These are phyloP conservation scores for Paxillus ammoniavirescens DNA, from an alignment of 768 basidiomycete genomes.

Conservation along the genomic window DNA sequence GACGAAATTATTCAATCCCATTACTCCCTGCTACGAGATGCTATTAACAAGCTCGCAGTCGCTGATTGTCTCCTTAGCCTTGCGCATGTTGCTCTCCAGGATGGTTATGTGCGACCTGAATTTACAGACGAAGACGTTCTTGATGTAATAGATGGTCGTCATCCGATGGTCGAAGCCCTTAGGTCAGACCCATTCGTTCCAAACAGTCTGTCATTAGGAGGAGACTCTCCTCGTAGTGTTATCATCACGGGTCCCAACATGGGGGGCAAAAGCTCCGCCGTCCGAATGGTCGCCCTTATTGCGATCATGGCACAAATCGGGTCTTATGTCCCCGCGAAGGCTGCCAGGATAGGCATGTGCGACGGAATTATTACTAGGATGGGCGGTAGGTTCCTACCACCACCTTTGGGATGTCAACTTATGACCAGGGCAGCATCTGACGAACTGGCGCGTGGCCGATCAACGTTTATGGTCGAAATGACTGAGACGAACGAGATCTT, in stretches of 20 bases:
- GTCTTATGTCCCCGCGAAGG: conserved; percentile 82
- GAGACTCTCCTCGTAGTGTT: conserved; percentile 49
- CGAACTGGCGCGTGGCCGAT: conserved; percentile 81
- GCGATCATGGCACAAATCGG: conserved; percentile 86
- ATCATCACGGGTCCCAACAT: conserved; percentile 86
- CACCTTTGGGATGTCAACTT: conserved; percentile 1
- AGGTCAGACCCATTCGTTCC: conserved; percentile 82
- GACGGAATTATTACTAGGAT: conserved; percentile 88
- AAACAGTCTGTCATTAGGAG: conserved; percentile 71
- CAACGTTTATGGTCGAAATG: conserved; percentile 98
- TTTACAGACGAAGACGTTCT: conserved; percentile 67
- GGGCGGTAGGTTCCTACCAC: conserved; percentile 59
- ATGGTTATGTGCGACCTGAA: conserved; percentile 74
- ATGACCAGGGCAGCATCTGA: conserved; percentile 62
- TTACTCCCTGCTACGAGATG: conserved; percentile 71
- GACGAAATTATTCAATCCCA: conserved; percentile 63
- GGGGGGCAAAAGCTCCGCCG: conserved; percentile 85
- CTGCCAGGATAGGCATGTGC: conserved; percentile 72
- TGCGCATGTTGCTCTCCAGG: conserved; percentile 72
- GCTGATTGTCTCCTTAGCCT: conserved; percentile 88
- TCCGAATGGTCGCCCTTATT: conserved; percentile 76
- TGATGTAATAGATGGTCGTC: conserved; percentile 80
- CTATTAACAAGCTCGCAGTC: conserved; percentile 75
- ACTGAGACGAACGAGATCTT: conserved; percentile 91
- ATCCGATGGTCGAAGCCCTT: conserved; percentile 89